Base-by-base conservation (phyloP, 2,329 filamentous ascomycete genomes). In the Pseudocercospora macadamiae region DNA sequence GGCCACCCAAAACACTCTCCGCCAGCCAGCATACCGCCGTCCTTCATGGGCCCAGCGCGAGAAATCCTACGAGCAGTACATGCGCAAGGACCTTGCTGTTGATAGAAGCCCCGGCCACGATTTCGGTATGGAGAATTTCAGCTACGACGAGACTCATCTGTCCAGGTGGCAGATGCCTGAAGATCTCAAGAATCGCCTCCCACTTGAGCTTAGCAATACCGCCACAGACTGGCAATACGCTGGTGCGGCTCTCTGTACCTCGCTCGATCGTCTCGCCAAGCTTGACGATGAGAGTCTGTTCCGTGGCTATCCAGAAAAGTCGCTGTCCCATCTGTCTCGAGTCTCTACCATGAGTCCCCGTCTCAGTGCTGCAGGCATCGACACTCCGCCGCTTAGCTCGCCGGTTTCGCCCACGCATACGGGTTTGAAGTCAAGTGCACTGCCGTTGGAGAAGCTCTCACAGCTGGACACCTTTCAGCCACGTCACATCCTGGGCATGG, bases 231-330 rank as follows among this genome's bases (percentile, higher is more conserved):
- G 80, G 66, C 73, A 76, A 62, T 74, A 75, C 48, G 73, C 77
- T 51, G 78, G 76, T 39, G 79, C 79, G 16, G 78, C 78, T 34
- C 74, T 80, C 30, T 69, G 73, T 62, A 80, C 77, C 48, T 71
- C 76, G 59, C 66, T 76, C 34, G 69, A 70, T 26, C 71, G 74
- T 25, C 68, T 75, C 45, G 61, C 69, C 8, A 64, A 66, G 26
- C 66, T 74, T 14, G 71, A 71, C 64, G 60, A 66, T 48, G 61
- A 74, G 61, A 74, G 72, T 39, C 53, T 71, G 47, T 47, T 68
- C 36, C 64, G 66, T 44, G 71, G 67, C 48, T 74, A 71, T 57
- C 73, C 73, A 7, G 65, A 68, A 57, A 62, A 64, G 54, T 58
- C 64, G 21, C 51, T 58, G 7, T 42, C 49, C 14, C 60, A 61